Evolutionary conservation across 306 rosid genomes (phyloP).

Genomic region (Ziziphus jujuba): DNA sequence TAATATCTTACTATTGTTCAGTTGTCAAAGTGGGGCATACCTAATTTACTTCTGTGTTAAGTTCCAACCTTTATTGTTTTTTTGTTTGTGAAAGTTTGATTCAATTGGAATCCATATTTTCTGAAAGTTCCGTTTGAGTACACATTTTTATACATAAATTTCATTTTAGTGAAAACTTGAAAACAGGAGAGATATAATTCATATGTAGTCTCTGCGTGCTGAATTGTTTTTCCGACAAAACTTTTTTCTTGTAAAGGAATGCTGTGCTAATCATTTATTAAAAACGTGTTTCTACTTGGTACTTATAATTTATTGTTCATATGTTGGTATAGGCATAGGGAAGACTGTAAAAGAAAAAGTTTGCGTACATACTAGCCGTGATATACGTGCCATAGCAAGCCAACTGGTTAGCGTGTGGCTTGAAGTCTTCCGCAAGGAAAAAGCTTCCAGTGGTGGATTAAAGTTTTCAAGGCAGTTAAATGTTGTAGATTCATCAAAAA

Average conservation of each 20-base stretch:
- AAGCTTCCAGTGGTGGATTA: conserved; percentile 77
- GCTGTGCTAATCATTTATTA: background rate
- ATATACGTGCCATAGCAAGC: conserved; percentile 96
- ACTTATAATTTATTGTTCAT: conserved; percentile 24
- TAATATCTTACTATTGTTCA: background rate
- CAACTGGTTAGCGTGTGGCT: conserved; percentile 98
- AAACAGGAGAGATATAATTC: too few species aligned
- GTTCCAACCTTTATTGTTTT: background rate
- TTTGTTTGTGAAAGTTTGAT: background rate
- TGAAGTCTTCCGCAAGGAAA: conserved; percentile 94
- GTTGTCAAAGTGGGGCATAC: conserved; percentile 5
- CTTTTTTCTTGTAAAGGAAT: background rate
- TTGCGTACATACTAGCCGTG: conserved; percentile 99
- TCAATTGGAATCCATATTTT: background rate
- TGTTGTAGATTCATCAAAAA: conserved; percentile 62
- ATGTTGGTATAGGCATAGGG: conserved; percentile 76
- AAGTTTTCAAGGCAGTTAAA: conserved; percentile 68
- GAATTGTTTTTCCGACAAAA: too few species aligned
- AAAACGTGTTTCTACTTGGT: conserved; percentile 1
- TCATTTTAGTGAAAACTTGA: too few species aligned
- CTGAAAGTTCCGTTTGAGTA: background rate
- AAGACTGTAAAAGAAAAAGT: conserved; percentile 98
- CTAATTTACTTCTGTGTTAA: background rate
- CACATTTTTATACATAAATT: too few species aligned
- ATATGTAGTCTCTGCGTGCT: too few species aligned